These are phyloP conservation scores for Sextonia rubra DNA, from an alignment of 164 flowering plant genomes.

Conservation along the genomic window DNA sequence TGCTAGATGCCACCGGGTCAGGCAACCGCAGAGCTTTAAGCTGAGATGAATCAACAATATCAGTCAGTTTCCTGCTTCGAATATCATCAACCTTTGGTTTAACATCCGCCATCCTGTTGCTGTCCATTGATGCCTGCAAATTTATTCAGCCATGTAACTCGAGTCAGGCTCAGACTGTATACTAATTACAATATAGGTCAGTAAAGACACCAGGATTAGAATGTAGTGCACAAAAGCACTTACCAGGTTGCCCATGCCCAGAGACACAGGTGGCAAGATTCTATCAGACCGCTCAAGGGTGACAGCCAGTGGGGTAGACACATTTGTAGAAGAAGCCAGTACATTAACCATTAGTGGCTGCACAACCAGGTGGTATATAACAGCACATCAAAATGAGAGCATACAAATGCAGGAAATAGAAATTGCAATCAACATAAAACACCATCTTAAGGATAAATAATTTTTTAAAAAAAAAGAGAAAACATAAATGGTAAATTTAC, in stretches of 20 bases:
- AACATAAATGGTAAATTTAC: background rate
- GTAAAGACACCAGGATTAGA: background rate
- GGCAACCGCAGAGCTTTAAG: constrained; percentile 18
- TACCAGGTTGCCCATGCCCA: constrained; percentile 13
- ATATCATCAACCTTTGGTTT: constrained; percentile 18
- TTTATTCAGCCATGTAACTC: constrained; percentile 3
- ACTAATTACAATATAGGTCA: background rate
- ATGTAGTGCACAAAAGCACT: background rate
- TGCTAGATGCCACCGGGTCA: constrained; percentile 15
- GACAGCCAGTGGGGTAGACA: constrained; percentile 14
- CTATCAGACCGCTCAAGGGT: constrained; percentile 16
- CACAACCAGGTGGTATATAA: constrained; percentile 4
- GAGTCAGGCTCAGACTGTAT: background rate
- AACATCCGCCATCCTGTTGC: constrained; percentile 12
- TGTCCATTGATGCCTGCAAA: constrained; percentile 16
- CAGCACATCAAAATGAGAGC: background rate
- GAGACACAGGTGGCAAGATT: constrained; percentile 11
- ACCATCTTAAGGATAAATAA: background rate
- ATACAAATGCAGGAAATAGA: background rate
- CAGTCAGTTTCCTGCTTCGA: constrained; percentile 19
- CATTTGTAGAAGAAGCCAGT: constrained; percentile 12
- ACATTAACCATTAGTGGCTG: constrained; percentile 18
- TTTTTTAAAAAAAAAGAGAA: background rate
- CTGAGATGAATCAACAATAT: constrained; percentile 15
- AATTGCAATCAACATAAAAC: background rate